Conservation (phyloP, 805 yeast species). For the Scheffersomyces spartinae region DNA sequence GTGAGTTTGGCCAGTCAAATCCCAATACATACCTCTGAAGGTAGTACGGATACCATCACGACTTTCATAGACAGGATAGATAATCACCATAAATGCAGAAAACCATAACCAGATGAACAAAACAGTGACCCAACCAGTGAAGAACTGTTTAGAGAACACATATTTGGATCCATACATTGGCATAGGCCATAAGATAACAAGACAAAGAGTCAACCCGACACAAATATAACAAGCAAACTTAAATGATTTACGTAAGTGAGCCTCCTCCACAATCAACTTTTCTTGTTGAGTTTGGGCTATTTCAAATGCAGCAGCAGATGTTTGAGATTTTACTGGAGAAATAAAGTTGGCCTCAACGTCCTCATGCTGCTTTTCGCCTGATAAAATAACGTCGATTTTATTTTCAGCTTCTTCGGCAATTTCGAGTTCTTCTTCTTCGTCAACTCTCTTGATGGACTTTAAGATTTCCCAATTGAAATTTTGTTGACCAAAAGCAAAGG, state of each 20-base stretch:
- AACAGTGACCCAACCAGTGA: slow-evolving; percentile 84
- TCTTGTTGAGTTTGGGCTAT: slow-evolving; percentile 16
- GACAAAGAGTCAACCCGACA: slow-evolving; percentile 45
- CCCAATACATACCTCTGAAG: slow-evolving; percentile 78
- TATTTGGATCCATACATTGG: slow-evolving; percentile 83
- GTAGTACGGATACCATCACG: slow-evolving; percentile 54
- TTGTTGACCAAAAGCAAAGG: slow-evolving; percentile 54
- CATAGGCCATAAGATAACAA: slow-evolving; percentile 82
- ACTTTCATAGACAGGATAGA: slow-evolving; percentile 70
- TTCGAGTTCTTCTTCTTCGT: slow-evolving; percentile 55
- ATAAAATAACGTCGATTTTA: slow-evolving; percentile 7
- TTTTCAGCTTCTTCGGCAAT: slow-evolving; percentile 21
- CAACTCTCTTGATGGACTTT: slow-evolving; percentile 52
- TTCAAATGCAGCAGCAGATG: slow-evolving; percentile 27
- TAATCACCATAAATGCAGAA: slow-evolving; percentile 48
- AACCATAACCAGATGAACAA: slow-evolving; percentile 73
- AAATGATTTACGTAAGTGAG: slow-evolving; percentile 41
- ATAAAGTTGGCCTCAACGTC: slow-evolving; percentile 14
- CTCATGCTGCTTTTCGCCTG: slow-evolving; percentile 3
- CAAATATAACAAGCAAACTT: slow-evolving; percentile 53
- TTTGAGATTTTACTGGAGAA: slow-evolving; percentile 24
- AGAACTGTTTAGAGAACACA: slow-evolving; percentile 62
- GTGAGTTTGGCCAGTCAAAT: slow-evolving; percentile 59
- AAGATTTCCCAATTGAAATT: slow-evolving; percentile 63
- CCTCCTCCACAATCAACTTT: slow-evolving; percentile 36